phyloP scores from a whole-genome alignment of 495 filamentous ascomycete species.

The Penicillium daleae region DNA sequence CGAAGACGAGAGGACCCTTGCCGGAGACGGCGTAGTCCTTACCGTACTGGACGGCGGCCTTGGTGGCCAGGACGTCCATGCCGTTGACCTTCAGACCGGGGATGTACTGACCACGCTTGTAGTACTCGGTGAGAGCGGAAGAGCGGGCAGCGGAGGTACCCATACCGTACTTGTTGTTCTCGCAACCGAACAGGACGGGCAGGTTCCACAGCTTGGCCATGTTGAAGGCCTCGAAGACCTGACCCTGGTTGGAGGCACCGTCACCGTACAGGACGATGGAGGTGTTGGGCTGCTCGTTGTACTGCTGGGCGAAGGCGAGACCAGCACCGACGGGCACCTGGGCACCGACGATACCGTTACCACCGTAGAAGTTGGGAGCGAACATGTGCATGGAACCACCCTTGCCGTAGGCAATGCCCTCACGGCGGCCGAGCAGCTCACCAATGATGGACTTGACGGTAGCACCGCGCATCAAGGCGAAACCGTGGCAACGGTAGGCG shows the following conservation, averaged over 20 bases:
- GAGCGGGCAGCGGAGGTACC: constrained; percentile 94
- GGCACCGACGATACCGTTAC: constrained; percentile 98
- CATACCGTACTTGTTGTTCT: constrained; percentile 99
- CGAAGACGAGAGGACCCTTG: constrained; percentile 91
- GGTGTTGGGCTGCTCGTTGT: constrained; percentile 80
- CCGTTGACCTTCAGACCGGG: constrained; percentile 99
- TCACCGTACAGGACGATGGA: constrained; percentile 94
- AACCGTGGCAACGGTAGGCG: constrained; percentile 98
- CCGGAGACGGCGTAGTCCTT: constrained; percentile 80
- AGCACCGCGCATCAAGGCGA: constrained; percentile 93
- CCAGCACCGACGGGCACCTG: constrained; percentile 98
- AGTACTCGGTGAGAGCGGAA: constrained; percentile 97
- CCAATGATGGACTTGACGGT: constrained; percentile 93
- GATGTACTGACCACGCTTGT: constrained; percentile 99
- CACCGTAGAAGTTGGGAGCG: constrained; percentile 94
- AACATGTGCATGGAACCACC: constrained; percentile 99
- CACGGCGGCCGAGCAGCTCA: constrained; percentile 90
- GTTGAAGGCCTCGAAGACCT: constrained; percentile 99
- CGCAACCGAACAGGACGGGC: constrained; percentile 92
- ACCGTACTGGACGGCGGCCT: constrained; percentile 90
- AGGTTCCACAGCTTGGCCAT: constrained; percentile 99
- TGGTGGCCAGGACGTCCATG: constrained; percentile 98
- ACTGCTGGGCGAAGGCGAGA: constrained; percentile 95
- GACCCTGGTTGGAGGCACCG: constrained; percentile 96
- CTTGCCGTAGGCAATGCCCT: constrained; percentile 98